Conservation (phyloP, 140 eudicot genomes). For the Ambrosia hybrid region DNA sequence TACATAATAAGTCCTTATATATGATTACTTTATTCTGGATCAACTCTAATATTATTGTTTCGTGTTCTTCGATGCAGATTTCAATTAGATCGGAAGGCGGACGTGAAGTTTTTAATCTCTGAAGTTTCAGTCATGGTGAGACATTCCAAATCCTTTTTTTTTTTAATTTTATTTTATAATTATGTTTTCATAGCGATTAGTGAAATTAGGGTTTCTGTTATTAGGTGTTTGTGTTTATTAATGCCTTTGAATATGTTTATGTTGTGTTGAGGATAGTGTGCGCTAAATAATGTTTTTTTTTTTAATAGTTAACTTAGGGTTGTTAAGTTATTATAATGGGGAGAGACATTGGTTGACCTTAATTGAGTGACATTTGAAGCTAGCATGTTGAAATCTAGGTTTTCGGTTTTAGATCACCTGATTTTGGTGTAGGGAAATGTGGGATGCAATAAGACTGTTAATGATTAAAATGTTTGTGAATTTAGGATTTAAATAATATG, state of each 20-base stretch:
- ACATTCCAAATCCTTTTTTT: constrained; percentile 1
- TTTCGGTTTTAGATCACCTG: constrained; percentile 8
- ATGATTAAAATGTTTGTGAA: constrained; percentile 6
- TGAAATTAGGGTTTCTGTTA: constrained; percentile 24
- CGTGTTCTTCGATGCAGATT: constrained; percentile 5
- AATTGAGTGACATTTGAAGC: constrained; percentile 4
- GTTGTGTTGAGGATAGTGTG: neutral
- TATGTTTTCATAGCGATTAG: neutral
- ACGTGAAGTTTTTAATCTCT: constrained; percentile 14
- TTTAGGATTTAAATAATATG: neutral
- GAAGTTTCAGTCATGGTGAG: constrained; percentile 32
- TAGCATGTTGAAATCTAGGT: constrained; percentile 1
- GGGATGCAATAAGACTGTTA: neutral
- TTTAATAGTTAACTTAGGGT: neutral
- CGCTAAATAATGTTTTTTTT: neutral
- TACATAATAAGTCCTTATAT: neutral
- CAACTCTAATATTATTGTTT: neutral
- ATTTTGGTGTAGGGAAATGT: neutral
- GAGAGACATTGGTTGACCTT: neutral
- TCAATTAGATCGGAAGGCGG: constrained; percentile 31
- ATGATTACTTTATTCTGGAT: neutral
- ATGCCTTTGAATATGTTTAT: neutral
- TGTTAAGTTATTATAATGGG: neutral
- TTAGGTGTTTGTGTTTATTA: neutral
- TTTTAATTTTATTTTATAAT: neutral